Evolutionary conservation across 2,329 filamentous ascomycete species (phyloP).

Genomic region (Paraconiothyrium sp.): DNA sequence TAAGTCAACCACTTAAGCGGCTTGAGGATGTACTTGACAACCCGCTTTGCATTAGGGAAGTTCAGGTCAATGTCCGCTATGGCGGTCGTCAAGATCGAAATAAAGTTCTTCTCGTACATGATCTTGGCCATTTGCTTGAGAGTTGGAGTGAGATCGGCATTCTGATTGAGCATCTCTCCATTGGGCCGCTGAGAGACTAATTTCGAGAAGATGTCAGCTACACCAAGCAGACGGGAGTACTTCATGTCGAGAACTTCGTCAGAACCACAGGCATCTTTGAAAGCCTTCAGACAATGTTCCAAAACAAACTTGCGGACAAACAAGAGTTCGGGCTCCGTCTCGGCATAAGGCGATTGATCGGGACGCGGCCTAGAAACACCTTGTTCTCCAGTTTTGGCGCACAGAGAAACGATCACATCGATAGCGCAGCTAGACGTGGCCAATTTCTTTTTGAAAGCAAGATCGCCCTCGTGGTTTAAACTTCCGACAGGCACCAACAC

Average conservation of each 20-base stretch:
- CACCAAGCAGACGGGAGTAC: conserved; percentile 85
- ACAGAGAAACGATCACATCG: conserved; percentile 84
- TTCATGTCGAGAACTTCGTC: conserved; percentile 83
- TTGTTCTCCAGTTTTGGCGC: conserved; percentile 86
- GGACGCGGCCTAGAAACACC: conserved; percentile 61
- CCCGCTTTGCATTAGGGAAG: conserved; percentile 90
- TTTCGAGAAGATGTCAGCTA: conserved; percentile 91
- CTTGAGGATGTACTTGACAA: conserved; percentile 94
- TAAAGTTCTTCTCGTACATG: conserved; percentile 98
- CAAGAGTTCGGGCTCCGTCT: conserved; percentile 83
- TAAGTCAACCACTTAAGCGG: conserved; percentile 88
- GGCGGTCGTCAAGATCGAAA: conserved; percentile 85
- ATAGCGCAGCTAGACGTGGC: conserved; percentile 88
- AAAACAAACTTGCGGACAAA: conserved; percentile 96
- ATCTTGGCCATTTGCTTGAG: conserved; percentile 87
- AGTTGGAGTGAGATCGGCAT: conserved; percentile 59
- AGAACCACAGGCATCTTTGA: conserved; percentile 84
- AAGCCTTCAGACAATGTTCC: conserved; percentile 90
- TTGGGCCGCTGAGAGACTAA: conserved; percentile 74
- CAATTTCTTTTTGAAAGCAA: conserved; percentile 82
- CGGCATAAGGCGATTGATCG: conserved; percentile 57
- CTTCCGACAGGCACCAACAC: conserved; percentile 75
- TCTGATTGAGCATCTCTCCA: conserved; percentile 49
- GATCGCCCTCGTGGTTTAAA: conserved; percentile 76
- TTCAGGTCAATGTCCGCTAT: conserved; percentile 96